Percentiles rank a stretch among this genome's conserved stretches.
Evolutionary conservation across 306 rosid species (phyloP).

Genomic region (Clitoria ternatea): DNA sequence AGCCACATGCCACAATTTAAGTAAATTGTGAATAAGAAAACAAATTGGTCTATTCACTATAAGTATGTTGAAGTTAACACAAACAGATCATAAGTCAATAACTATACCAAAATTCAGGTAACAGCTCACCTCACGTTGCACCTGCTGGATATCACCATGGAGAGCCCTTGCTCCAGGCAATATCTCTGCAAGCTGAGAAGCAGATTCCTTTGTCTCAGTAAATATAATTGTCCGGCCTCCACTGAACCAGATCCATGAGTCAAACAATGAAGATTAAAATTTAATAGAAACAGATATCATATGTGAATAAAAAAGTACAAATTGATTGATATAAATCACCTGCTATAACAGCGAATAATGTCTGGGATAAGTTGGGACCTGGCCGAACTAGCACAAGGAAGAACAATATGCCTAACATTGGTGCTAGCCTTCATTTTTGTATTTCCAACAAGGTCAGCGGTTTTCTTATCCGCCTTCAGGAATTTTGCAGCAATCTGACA

Average conservation of each 20-base stretch:
- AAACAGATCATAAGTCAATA: not conserved
- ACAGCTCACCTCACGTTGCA: constrained; percentile 66
- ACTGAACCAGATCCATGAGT: constrained; percentile 36
- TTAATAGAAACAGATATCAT: not conserved
- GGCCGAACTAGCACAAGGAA: constrained; percentile 77
- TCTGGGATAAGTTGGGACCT: constrained; percentile 84
- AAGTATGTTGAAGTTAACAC: not conserved
- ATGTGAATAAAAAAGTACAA: not conserved
- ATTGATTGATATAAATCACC: constrained; percentile 36
- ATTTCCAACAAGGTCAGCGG: constrained; percentile 85
- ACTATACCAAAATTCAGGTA: not conserved
- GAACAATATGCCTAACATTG: constrained; percentile 76
- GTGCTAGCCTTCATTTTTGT: constrained; percentile 89
- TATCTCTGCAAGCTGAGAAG: constrained; percentile 69
- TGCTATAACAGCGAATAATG: constrained; percentile 79
- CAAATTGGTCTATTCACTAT: not conserved
- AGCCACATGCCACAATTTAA: not conserved
- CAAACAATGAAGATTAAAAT: not conserved
- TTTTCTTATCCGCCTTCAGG: constrained; percentile 68
- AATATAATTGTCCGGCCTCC: constrained; percentile 90
- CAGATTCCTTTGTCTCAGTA: constrained; percentile 83
- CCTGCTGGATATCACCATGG: constrained; percentile 87
- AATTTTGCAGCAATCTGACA: constrained; percentile 70
- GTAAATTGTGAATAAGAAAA: not conserved
- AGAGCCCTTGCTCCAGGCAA: constrained; percentile 80